These are phyloP conservation scores for Mortierella polycephala DNA, from an alignment of 371 early-diverging fungal genomes.

Conservation along the genomic window DNA sequence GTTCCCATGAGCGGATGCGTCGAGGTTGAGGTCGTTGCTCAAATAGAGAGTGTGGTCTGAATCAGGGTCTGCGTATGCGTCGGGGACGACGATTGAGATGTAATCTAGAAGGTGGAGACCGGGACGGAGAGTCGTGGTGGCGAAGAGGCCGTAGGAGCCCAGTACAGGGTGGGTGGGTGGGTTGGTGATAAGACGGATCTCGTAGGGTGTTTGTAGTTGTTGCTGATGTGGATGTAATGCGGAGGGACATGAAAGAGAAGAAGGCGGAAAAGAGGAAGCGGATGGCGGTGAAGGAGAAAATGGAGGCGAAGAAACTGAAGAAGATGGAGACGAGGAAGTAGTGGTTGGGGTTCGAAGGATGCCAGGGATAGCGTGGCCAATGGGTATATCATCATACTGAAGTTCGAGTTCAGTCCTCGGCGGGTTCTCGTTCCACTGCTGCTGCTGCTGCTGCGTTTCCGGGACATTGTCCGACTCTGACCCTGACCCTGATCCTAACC, in stretches of 20 bases:
- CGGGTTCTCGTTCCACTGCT: neutral
- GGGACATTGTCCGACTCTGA: neutral
- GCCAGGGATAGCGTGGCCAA: slow-evolving; percentile 42
- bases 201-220: slow-evolving; percentile 10
- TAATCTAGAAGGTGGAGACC: slow-evolving; percentile 46
- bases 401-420: slow-evolving; percentile 10
- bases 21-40: slow-evolving; percentile 42
- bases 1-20: slow-evolving; percentile 46
- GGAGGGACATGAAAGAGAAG: no score
- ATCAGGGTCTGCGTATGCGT: slow-evolving; percentile 39
- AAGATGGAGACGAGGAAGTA: neutral
- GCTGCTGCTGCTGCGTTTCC: slow-evolving; percentile 11
- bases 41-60: slow-evolving; percentile 53
- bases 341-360: slow-evolving; percentile 3
- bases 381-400: slow-evolving; percentile 42
- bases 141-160: slow-evolving; percentile 50
- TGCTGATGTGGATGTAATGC: no score
- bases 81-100: slow-evolving; percentile 42
- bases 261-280: no score
- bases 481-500: neutral
- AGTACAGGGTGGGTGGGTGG: slow-evolving; percentile 47
- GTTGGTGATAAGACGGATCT: slow-evolving; percentile 30
- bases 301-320: neutral
- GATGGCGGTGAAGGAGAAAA: neutral
- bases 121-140: slow-evolving; percentile 29